Evolutionary conservation across 495 filamentous ascomycete genomes (phyloP), one percentile per base, ranked within the genome.

Genomic region (Aspergillus sparsus): DNA sequence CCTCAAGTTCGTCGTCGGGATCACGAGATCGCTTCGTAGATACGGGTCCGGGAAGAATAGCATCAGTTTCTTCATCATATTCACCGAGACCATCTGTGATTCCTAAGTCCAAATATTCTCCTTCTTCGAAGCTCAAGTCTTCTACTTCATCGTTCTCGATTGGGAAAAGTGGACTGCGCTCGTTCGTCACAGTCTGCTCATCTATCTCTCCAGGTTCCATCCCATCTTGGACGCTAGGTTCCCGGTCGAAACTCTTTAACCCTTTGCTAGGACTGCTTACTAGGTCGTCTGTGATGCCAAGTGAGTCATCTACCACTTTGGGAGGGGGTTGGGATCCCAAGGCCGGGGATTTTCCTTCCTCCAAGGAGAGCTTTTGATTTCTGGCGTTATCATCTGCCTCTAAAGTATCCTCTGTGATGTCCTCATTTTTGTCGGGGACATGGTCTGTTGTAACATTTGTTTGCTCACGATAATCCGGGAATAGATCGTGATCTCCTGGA

Each of bases 141-240:
- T 79, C 78, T 34, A 77, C 74, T 10, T 75, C 74, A 50, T 81
- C 75, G 34, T 82, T 13, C 35, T 44, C 41, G 34, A 49, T 70
- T 51, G 68, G 73, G 12, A 37, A 35, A 47, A 41, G 7, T 21
- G 58, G 15, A 13, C 37, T 32, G 44, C 57, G 41, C 34, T 66
- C 57, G 52, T 27, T 3, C 21, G 21, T 3, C 21, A 27, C 21
- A 27, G 31, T 13, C 27, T 56, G 50, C 49, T 65, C 53, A 55
- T 74, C 69, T 27, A 70, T 41, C 2, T 62, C 56, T 56, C 47
- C 56, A 1, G 41, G 49, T 54, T 66, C 44, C 11, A n/a, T 41
- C 32, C 42, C 52, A 39, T 57, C 52, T 21, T 31, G 39, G 52
- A 44, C 34, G 39, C 51, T 49, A 12, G 42, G n/a, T 49, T 66